Conservation (phyloP, 2,329 filamentous ascomycete genomes). For the Colletotrichum incanum region DNA sequence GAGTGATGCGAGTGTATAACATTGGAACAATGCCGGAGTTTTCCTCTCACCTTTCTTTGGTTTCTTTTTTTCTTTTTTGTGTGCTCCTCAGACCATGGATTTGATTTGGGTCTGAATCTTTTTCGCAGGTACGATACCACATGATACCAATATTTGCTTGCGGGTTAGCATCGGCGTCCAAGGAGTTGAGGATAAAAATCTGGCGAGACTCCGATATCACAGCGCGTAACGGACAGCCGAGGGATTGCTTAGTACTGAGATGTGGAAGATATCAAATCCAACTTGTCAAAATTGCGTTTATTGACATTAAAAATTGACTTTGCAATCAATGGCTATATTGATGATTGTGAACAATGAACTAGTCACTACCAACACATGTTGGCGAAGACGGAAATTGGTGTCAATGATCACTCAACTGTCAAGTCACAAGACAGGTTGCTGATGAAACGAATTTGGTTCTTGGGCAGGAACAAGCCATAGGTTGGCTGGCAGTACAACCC, state of each 20-base stretch:
- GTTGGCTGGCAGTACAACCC: too few relatives aligned
- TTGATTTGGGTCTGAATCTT: too few relatives aligned
- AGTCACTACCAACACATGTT: not conserved
- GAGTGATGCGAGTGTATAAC: too few relatives aligned
- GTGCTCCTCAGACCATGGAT: not conserved
- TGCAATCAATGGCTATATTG: not conserved
- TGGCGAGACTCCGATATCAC: not conserved
- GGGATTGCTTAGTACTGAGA: not conserved
- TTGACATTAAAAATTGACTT: not conserved
- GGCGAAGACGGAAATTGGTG: too few relatives aligned
- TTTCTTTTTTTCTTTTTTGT: not conserved
- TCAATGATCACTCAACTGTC: too few relatives aligned
- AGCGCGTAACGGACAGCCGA: not conserved
- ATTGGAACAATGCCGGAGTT: not conserved
- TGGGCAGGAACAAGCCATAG: too few relatives aligned
- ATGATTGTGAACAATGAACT: not conserved
- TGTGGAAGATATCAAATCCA: not conserved
- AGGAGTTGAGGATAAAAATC: not conserved
- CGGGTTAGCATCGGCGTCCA: slow-evolving; percentile 3
- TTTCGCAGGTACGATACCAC: slow-evolving; percentile 2
- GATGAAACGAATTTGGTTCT: too few relatives aligned
- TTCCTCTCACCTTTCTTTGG: too few relatives aligned
- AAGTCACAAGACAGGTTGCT: too few relatives aligned
- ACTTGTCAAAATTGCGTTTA: not conserved
- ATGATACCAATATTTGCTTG: slow-evolving; percentile 1